Evolutionary conservation across 2,329 filamentous ascomycete species (phyloP).

Genomic region (Fusarium coicis): DNA sequence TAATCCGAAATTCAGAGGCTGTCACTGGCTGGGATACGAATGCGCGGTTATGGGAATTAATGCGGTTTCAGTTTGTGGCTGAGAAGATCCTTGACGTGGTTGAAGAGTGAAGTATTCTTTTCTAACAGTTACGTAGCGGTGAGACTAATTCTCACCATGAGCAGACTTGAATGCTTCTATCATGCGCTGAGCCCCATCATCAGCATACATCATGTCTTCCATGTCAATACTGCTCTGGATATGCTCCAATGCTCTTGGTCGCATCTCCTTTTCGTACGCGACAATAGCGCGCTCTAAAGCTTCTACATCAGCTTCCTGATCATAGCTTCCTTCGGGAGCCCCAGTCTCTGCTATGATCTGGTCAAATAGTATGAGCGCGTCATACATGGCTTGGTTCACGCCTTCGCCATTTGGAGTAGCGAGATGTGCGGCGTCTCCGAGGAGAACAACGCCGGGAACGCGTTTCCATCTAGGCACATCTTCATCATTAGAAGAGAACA

Average conservation of each 20-base stretch:
- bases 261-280: neutral
- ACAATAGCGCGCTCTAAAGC: neutral
- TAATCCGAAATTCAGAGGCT: neutral
- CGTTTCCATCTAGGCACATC: neutral
- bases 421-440: constrained; percentile 1
- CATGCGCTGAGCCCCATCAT: constrained; percentile 1
- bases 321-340: rapidly evolving
- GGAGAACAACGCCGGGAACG: neutral
- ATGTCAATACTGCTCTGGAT: constrained; percentile 10
- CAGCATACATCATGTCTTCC: constrained; percentile 1
- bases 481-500: neutral
- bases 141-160: neutral
- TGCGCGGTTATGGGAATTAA: neutral
- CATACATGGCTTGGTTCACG: constrained; percentile 10
- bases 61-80: neutral
- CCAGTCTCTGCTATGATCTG: neutral
- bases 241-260: neutral
- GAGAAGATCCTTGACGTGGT: neutral
- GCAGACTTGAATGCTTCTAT: neutral
- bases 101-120: rapidly evolving
- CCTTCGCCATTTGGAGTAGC: constrained; percentile 5
- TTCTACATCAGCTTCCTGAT: neutral
- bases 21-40: neutral
- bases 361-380: neutral
- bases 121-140: neutral